Conservation (phyloP, 331 rosid genomes). For the Acacia pycnantha region DNA sequence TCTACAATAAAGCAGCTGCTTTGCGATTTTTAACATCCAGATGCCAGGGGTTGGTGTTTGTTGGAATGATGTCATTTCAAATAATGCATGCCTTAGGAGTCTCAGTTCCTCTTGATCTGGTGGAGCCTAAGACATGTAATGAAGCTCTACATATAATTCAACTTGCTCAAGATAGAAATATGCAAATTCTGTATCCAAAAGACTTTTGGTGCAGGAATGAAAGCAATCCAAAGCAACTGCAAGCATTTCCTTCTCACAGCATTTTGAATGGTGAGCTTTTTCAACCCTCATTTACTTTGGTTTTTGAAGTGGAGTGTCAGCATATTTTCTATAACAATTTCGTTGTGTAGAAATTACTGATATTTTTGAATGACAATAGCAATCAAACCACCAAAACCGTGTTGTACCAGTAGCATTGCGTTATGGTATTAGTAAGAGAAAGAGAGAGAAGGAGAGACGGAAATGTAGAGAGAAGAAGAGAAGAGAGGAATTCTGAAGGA, state of each 20-base stretch:
- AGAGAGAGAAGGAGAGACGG: too few relatives aligned
- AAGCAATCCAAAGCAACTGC: conserved; percentile 44
- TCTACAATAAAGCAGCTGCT: conserved; percentile 68
- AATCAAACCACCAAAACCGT: background rate
- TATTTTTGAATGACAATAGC: background rate
- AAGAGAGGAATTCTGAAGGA: too few relatives aligned
- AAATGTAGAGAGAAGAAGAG: too few relatives aligned
- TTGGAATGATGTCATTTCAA: conserved; percentile 92
- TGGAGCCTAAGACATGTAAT: conserved; percentile 48
- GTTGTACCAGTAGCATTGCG: background rate
- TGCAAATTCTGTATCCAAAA: conserved; percentile 67
- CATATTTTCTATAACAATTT: background rate
- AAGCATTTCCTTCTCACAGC: conserved; percentile 56
- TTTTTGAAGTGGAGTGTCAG: background rate
- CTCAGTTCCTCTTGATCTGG: conserved; percentile 54
- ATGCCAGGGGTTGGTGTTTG: conserved; percentile 70
- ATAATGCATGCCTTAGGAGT: conserved; percentile 76
- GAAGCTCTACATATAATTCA: conserved; percentile 57
- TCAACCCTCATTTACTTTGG: background rate
- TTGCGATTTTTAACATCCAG: conserved; percentile 67
- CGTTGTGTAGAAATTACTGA: background rate
- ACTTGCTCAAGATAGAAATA: conserved; percentile 47
- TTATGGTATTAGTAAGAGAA: too few relatives aligned
- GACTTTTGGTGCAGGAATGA: conserved; percentile 80
- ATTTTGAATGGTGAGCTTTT: conserved; percentile 65